Evolutionary conservation across 108 stramenopile genomes (phyloP).

Genomic region (Cyclotella cryptica): DNA sequence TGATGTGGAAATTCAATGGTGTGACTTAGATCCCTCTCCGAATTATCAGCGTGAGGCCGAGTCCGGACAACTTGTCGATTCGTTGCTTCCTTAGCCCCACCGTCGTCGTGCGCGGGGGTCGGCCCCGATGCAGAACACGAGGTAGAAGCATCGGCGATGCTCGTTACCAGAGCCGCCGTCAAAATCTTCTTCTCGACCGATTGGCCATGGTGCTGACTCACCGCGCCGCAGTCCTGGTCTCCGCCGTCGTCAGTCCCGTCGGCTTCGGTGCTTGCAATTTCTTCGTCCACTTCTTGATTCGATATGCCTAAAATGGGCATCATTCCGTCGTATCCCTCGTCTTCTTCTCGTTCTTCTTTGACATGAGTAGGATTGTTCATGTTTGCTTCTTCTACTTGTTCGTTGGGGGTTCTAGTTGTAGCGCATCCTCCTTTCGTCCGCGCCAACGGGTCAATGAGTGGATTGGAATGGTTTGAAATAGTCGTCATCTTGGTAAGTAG

Average conservation of each 20-base stretch:
- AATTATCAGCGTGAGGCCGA: not conserved
- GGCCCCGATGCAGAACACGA: not conserved
- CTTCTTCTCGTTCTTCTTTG: conserved; percentile 1
- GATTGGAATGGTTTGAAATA: conserved; percentile 21
- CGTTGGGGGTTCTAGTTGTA: not conserved
- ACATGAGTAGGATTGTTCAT: not conserved
- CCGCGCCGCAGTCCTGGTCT: conserved; percentile 4
- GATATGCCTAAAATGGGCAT: conserved; percentile 8
- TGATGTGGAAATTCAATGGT: not conserved
- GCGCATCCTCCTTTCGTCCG: conserved; percentile 54
- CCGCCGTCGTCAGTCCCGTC: conserved; percentile 19
- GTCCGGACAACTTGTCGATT: not conserved
- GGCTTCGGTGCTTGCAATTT: conserved; percentile 67
- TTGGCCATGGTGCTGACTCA: conserved; percentile 20
- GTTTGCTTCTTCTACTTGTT: not conserved
- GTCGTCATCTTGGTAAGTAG: conserved; percentile 32
- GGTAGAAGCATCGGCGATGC: conserved; percentile 51
- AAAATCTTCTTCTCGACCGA: conserved; percentile 62
- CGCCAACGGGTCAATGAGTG: conserved; percentile 43
- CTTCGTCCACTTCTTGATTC: conserved; percentile 60
- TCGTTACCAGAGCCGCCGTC: conserved; percentile 72
- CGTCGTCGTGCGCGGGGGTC: not conserved
- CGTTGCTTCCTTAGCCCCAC: not conserved
- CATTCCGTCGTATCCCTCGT: conserved; percentile 10
- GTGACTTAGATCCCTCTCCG: not conserved